These are phyloP conservation scores for Erysimum pusillum DNA, from an alignment of 441 rosid species.

Conservation along the genomic window DNA sequence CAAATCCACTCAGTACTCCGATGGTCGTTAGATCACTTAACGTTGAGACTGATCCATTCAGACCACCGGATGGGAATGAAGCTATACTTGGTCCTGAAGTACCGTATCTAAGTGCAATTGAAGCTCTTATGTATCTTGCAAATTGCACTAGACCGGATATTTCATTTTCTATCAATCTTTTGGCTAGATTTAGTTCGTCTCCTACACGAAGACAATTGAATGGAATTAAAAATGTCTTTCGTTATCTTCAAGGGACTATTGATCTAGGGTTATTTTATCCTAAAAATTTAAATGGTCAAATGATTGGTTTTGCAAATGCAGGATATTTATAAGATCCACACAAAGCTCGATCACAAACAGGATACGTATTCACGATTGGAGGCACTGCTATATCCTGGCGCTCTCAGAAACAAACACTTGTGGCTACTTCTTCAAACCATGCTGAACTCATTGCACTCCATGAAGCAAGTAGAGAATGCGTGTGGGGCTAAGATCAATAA, in stretches of 20 bases:
- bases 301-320: not conserved
- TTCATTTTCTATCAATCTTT: not conserved
- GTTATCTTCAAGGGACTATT: not conserved
- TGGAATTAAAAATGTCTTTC: not conserved
- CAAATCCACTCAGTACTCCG: not conserved
- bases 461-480: not conserved
- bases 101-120: not conserved
- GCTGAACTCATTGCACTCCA: not conserved
- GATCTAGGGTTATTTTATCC: not conserved
- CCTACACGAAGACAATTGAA: not conserved
- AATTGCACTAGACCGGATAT: not conserved
- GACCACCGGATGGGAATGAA: not conserved
- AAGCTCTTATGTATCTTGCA: not conserved
- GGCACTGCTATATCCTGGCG: not conserved
- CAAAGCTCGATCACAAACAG: not conserved
- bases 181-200: not conserved
- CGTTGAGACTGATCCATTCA: not conserved
- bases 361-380: not conserved
- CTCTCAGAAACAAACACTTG: not conserved
- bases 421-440: not conserved
- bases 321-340: not conserved
- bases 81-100: not conserved
- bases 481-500: not conserved
- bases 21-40: not conserved
- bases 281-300: not conserved